These are phyloP conservation scores for Orbilia blumenaviensis DNA, from an alignment of 2,329 filamentous ascomycete genomes.

Conservation along the genomic window DNA sequence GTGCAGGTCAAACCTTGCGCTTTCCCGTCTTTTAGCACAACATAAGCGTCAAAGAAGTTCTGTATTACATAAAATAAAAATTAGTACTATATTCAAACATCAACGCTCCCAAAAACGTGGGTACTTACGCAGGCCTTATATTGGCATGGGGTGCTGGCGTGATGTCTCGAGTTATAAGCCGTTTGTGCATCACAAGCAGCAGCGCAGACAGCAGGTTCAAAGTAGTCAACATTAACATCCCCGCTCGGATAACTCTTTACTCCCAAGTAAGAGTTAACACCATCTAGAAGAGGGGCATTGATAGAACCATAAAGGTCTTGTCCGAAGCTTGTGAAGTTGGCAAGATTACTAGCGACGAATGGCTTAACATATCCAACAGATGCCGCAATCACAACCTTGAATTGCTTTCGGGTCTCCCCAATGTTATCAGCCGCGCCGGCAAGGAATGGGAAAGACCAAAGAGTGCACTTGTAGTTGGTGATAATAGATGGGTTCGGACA, in stretches of 20 bases:
- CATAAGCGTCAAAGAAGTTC: conserved; percentile 44
- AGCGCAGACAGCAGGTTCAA: conserved; percentile 39
- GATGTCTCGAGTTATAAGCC: conserved; percentile 53
- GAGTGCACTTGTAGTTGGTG: conserved; percentile 62
- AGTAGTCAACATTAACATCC: conserved; percentile 27
- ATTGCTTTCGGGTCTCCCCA: conserved; percentile 51
- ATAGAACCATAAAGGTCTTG: conserved; percentile 25
- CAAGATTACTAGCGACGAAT: conserved; percentile 2
- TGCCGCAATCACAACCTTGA: conserved; percentile 42
- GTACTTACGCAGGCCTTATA: conserved; percentile 44
- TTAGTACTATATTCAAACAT: background rate
- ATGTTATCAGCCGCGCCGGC: conserved; percentile 54
- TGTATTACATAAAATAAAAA: conserved; percentile 1
- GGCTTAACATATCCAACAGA: conserved; percentile 50
- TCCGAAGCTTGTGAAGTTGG: conserved; percentile 27
- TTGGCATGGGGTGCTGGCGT: conserved; percentile 21
- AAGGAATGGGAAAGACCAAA: conserved; percentile 60
- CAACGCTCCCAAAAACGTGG: background rate
- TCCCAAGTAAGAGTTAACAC: conserved; percentile 20
- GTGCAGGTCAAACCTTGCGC: conserved; percentile 44
- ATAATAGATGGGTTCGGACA: conserved; percentile 61
- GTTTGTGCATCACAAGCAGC: conserved; percentile 53
- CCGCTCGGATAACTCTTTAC: conserved; percentile 36
- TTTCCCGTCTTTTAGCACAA: conserved; percentile 37
- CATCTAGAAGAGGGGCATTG: conserved; percentile 28